phyloP scores from a whole-genome alignment of 306 rosid genomes.

The Gastrolobium bilobum region DNA sequence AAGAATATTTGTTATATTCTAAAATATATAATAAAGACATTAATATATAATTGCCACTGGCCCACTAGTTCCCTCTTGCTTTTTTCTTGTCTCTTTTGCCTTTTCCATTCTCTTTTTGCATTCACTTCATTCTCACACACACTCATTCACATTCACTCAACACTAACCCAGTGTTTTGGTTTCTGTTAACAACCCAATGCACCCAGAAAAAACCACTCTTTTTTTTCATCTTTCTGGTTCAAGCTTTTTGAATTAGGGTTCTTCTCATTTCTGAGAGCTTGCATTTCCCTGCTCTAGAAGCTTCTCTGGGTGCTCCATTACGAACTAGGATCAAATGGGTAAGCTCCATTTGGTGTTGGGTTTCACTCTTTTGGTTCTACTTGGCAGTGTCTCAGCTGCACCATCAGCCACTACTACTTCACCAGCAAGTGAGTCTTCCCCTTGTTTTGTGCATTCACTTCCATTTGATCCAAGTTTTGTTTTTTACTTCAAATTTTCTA shows the following conservation, averaged over 20 bases:
- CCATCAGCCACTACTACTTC: conserved; percentile 48
- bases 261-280: conserved; percentile 44
- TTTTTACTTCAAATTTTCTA: conserved; percentile 32
- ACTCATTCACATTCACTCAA: not conserved
- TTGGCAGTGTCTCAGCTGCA: conserved; percentile 62
- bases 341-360: conserved; percentile 52
- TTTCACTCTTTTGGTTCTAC: conserved; percentile 58
- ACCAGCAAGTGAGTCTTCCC: conserved; percentile 71
- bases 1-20: not conserved
- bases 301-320: conserved; percentile 39
- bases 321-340: conserved; percentile 57
- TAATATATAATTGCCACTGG: conserved; percentile 40
- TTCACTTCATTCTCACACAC: not conserved
- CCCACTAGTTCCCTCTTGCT: conserved; percentile 46
- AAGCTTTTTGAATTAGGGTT: conserved; percentile 52
- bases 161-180: conserved; percentile 37
- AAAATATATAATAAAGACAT: conserved; percentile 4
- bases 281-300: conserved; percentile 32
- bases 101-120: conserved; percentile 35
- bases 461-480: conserved; percentile 24
- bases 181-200: conserved; percentile 14
- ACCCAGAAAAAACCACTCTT: conserved; percentile 4
- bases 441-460: not conserved
- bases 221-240: not conserved
- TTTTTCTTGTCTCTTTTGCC: conserved; percentile 53